Evolutionary conservation across 371 early-diverging fungal genomes (phyloP), one percentile per base, ranked within the genome.

Genomic region (Dinochytrium kinnereticum): DNA sequence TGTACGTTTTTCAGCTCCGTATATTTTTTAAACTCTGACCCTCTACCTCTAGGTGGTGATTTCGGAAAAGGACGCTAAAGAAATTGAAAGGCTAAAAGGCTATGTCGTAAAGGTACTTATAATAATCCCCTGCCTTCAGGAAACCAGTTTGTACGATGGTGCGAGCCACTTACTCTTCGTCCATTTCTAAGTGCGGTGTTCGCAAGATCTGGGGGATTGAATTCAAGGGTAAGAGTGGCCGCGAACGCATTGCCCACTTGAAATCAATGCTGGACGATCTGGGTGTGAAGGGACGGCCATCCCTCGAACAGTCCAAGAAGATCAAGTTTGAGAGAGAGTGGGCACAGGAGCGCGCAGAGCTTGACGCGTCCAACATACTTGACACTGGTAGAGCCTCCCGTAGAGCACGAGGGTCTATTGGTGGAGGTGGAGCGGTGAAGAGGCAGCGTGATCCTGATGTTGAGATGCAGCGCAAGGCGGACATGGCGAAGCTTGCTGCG

Each of bases 171-270:
- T n/a, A n/a, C n/a, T n/a, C n/a, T n/a, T 44, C 44, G 44, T 19
- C 13, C 7, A 44, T 13, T 19, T 19, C 7, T 31, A 10, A 64
- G 64, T 64, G 64, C 28, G 64, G 64, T 19, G 64, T 64, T 2
- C 64, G 64, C 15, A 64, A 64, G 28, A 7, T 64, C 10, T 64
- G 64, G 64, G 64, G 64, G 10, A 34, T 64, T 34, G 64, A 64
- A 33, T 64, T 64, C 24, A 64, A 64, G 34, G 64, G 64, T 24
- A 31, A 36, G 19, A 38, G 34, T 38, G 64, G 64, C 7, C 7
- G 28, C 19, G 64, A 31, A 3, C 64, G 64, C 5, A 64, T 64
- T 28, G 31, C 19, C 2, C 17, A 64, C 33, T 10, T 64, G 33
- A 13, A 33, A 13, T 7, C 3, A 3, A 64, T 64, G 21, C 38